These are phyloP conservation scores for Leccinum sublutescens DNA, from an alignment of 768 basidiomycete species.

Conservation along the genomic window DNA sequence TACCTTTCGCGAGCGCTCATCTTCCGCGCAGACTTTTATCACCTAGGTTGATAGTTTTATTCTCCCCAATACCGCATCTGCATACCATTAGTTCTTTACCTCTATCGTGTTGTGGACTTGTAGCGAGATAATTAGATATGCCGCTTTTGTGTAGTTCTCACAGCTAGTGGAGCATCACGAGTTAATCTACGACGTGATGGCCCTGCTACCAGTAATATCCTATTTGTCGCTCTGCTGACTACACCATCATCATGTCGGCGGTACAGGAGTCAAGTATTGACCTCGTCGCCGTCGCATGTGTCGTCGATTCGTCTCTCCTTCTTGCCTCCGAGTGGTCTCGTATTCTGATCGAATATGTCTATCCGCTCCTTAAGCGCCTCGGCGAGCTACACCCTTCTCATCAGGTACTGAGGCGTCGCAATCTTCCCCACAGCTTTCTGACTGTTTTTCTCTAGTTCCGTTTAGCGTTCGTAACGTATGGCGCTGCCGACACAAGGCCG, in stretches of 20 bases:
- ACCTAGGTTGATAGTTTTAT: background rate
- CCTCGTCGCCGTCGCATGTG: constrained; percentile 50
- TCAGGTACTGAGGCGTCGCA: constrained; percentile 32
- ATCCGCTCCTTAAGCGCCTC: constrained; percentile 51
- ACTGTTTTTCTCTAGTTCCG: constrained; percentile 31
- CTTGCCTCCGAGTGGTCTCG: constrained; percentile 53
- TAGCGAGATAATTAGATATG: constrained; percentile 5
- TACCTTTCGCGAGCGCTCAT: background rate
- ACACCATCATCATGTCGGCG: constrained; percentile 23
- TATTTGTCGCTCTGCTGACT: background rate
- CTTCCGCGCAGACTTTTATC: background rate
- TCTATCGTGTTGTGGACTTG: constrained; percentile 9
- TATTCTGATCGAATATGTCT: constrained; percentile 47
- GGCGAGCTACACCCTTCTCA: constrained; percentile 39
- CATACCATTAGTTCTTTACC: constrained; percentile 16
- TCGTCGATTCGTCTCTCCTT: constrained; percentile 59
- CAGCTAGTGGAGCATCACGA: background rate
- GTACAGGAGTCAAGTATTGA: constrained; percentile 22
- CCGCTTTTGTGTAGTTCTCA: constrained; percentile 6
- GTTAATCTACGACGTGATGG: background rate
- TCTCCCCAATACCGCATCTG: constrained; percentile 13
- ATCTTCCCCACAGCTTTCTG: background rate
- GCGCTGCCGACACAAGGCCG: constrained; percentile 52
- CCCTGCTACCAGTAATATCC: background rate
- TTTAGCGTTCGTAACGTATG: constrained; percentile 63